A percentile compares a stretch with the other conserved stretches of the same genome.
Conservation (phyloP, 2,329 filamentous ascomycete genomes). For the Colletotrichum sp. region DNA sequence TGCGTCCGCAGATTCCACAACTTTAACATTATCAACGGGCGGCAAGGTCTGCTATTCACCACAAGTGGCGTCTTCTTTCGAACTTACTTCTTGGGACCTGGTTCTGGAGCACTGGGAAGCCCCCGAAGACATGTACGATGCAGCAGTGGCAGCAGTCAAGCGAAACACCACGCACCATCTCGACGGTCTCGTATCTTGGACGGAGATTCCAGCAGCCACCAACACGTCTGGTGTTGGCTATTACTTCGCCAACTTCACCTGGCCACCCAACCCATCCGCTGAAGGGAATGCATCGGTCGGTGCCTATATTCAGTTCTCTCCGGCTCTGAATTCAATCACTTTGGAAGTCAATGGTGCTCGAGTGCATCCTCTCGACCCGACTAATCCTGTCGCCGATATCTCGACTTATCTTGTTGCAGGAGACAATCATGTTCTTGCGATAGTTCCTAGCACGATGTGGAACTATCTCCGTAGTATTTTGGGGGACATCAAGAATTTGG, state of each 20-base stretch:
- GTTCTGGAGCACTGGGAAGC: conserved; percentile 12
- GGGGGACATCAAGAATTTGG: neutral
- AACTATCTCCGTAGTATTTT: conserved; percentile 1
- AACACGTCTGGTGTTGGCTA: conserved; percentile 12
- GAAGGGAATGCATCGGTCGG: neutral
- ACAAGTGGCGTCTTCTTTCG: neutral
- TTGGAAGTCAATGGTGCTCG: neutral
- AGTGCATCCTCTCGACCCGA: neutral
- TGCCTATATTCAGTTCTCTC: conserved; percentile 1
- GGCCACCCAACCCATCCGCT: neutral
- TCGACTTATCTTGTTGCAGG: neutral
- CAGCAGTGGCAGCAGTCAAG: neutral
- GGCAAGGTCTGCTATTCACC: neutral
- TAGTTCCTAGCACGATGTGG: conserved; percentile 11
- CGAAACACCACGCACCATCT: conserved; percentile 7
- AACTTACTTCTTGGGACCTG: neutral
- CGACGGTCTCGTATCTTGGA: neutral
- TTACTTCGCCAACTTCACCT: conserved; percentile 4
- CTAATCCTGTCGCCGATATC: neutral
- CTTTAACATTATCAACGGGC: neutral
- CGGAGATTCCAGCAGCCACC: neutral
- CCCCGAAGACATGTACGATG: neutral
- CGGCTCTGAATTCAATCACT: neutral
- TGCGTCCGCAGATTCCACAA: neutral
- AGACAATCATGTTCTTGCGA: neutral